phyloP scores from a whole-genome alignment of 2,329 filamentous ascomycete genomes.

The Penicillium corylophilum region DNA sequence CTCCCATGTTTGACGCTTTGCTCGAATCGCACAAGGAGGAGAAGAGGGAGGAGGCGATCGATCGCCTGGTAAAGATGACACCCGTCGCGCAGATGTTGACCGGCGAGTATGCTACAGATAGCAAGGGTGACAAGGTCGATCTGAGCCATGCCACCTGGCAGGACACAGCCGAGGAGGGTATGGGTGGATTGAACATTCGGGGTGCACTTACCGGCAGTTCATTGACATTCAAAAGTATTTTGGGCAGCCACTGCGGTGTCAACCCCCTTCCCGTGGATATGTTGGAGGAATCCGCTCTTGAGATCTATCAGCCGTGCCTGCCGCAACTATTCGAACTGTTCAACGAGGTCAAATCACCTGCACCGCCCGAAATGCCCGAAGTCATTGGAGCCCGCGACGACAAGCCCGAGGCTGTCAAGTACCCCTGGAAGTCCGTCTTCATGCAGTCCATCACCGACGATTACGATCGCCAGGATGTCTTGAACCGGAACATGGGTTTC shows the following conservation, averaged over 20 bases:
- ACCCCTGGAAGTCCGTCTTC: slow-evolving; percentile 37
- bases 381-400: background rate
- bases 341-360: slow-evolving; percentile 30
- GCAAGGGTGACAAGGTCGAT: slow-evolving; percentile 23
- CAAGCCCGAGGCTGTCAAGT: slow-evolving; percentile 13
- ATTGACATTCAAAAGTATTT: slow-evolving; percentile 41
- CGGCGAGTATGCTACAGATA: slow-evolving; percentile 36
- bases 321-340: slow-evolving; percentile 40
- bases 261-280: slow-evolving; percentile 43
- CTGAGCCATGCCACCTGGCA: slow-evolving; percentile 23
- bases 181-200: slow-evolving; percentile 38
- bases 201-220: slow-evolving; percentile 40
- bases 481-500: slow-evolving; percentile 40
- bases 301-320: slow-evolving; percentile 44
- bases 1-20: slow-evolving; percentile 34
- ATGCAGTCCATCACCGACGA: slow-evolving; percentile 42
- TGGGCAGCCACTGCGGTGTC: slow-evolving; percentile 43
- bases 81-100: slow-evolving; percentile 36
- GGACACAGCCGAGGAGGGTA: slow-evolving; percentile 17
- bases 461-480: slow-evolving; percentile 38
- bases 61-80: slow-evolving; percentile 30
- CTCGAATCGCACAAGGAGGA: slow-evolving; percentile 28
- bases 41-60: slow-evolving; percentile 24
- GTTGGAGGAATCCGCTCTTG: slow-evolving; percentile 35
- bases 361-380: background rate